These are phyloP conservation scores for Entomortierella lignicola DNA, from an alignment of 192 early-diverging fungal species.

Conservation along the genomic window DNA sequence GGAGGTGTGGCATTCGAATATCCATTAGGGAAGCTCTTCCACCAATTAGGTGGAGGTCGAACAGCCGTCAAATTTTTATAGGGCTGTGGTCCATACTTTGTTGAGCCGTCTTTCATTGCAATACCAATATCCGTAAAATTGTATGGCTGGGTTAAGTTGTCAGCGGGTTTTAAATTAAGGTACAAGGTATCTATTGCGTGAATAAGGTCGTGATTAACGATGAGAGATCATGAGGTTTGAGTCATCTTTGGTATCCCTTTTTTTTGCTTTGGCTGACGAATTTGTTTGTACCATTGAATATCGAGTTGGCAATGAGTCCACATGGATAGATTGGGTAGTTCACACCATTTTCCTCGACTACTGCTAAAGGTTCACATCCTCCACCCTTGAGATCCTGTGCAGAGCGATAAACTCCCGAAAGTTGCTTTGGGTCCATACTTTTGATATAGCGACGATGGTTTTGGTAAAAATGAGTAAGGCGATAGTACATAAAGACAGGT, in stretches of 20 bases:
- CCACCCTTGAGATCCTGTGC: slow-evolving; percentile 54
- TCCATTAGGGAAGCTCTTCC: slow-evolving; percentile 62
- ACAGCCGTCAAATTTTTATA: slow-evolving; percentile 64
- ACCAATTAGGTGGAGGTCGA: slow-evolving; percentile 92
- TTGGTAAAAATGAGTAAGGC: slow-evolving; percentile 98
- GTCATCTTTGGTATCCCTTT: no score
- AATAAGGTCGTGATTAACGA: neutral
- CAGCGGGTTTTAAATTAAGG: slow-evolving; percentile 55
- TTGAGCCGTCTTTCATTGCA: slow-evolving; percentile 87
- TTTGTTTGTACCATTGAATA: slow-evolving; percentile 84
- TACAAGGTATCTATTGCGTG: neutral
- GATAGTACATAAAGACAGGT: slow-evolving; percentile 93
- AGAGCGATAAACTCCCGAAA: slow-evolving; percentile 72
- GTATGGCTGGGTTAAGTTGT: slow-evolving; percentile 59
- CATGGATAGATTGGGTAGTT: slow-evolving; percentile 86
- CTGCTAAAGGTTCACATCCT: slow-evolving; percentile 70
- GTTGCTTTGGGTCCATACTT: slow-evolving; percentile 85
- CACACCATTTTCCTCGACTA: slow-evolving; percentile 25
- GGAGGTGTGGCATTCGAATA: slow-evolving; percentile 64
- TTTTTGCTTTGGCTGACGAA: neutral
- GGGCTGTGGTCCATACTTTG: slow-evolving; percentile 70
- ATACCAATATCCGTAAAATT: slow-evolving; percentile 76
- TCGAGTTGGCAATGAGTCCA: slow-evolving; percentile 97
- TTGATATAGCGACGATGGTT: slow-evolving; percentile 98
- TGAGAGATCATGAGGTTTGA: neutral